These are phyloP conservation scores for Clavispora phyllophila DNA, from an alignment of 805 yeast species.

Conservation along the genomic window DNA sequence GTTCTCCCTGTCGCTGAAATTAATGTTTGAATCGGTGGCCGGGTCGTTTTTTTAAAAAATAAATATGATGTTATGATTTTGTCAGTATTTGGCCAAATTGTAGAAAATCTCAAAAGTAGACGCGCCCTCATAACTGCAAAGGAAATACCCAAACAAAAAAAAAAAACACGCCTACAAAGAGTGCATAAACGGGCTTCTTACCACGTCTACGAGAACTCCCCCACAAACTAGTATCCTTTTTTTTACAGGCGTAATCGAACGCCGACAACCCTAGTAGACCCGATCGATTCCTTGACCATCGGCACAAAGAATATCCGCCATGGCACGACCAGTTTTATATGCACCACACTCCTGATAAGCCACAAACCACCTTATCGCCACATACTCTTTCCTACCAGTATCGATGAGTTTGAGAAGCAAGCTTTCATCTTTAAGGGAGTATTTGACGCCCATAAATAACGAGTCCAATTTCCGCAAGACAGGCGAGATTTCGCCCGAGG, in stretches of 20 bases:
- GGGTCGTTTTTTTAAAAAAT: no score
- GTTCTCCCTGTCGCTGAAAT: no score
- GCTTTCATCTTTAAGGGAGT: constrained; percentile 81
- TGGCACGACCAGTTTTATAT: not conserved
- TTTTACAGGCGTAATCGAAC: no score
- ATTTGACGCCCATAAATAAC: constrained; percentile 84
- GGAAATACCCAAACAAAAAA: not conserved
- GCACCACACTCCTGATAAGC: not conserved
- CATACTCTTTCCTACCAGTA: not conserved
- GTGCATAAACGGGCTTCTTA: not conserved
- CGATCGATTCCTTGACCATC: no score
- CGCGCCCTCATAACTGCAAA: not conserved
- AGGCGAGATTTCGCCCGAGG: constrained; percentile 94
- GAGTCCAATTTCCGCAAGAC: constrained; percentile 79
- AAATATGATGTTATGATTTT: not conserved
- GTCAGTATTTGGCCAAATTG: not conserved
- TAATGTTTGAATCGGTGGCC: no score
- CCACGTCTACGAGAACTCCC: no score
- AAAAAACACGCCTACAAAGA: not conserved
- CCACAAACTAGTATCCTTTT: no score
- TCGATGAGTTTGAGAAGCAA: constrained; percentile 30
- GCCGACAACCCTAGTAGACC: no score
- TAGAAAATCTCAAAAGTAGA: not conserved
- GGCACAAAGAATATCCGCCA: not conserved
- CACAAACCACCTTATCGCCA: not conserved